Evolutionary conservation across 1,284 basidiomycete species (phyloP).

Genomic region (Chondrostereum purpureum): DNA sequence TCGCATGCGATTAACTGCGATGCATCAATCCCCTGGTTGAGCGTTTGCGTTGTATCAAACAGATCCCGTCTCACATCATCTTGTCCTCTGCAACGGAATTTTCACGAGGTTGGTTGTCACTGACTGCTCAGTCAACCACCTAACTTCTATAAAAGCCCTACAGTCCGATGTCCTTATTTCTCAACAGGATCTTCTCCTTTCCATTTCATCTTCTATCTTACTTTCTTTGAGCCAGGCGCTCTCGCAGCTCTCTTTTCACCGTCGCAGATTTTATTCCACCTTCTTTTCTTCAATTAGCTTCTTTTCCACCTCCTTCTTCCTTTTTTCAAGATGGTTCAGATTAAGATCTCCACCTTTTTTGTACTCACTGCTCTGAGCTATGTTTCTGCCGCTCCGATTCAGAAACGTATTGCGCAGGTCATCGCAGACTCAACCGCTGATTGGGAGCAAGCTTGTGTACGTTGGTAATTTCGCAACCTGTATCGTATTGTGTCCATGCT

Average conservation of each 20-base stretch:
- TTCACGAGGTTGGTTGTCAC: too few relatives aligned
- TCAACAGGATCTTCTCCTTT: slow-evolving; percentile 1
- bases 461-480: slow-evolving; percentile 11
- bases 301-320: slow-evolving; percentile 7
- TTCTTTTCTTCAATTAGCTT: slow-evolving; percentile 1
- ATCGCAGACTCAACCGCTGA: slow-evolving; percentile 32
- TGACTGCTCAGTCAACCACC: too few relatives aligned
- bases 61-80: too few relatives aligned
- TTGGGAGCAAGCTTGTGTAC: slow-evolving; percentile 40
- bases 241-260: slow-evolving; percentile 2
- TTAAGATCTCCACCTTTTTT: slow-evolving; percentile 17
- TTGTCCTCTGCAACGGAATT: too few relatives aligned
- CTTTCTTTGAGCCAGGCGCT: slow-evolving; percentile 11
- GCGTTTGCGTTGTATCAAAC: too few relatives aligned
- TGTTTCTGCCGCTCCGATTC: slow-evolving; percentile 24
- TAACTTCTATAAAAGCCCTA: too few relatives aligned
- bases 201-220: slow-evolving; percentile 1
- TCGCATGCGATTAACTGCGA: too few relatives aligned
- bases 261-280: slow-evolving; percentile 3
- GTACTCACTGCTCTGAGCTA: slow-evolving; percentile 25
- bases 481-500: too few relatives aligned
- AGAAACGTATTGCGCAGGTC: slow-evolving; percentile 39
- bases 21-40: too few relatives aligned
- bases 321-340: slow-evolving; percentile 17
- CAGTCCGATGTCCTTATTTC: background rate